These are phyloP conservation scores for Ogataea paraovalis DNA, from an alignment of 805 yeast species.

Conservation along the genomic window DNA sequence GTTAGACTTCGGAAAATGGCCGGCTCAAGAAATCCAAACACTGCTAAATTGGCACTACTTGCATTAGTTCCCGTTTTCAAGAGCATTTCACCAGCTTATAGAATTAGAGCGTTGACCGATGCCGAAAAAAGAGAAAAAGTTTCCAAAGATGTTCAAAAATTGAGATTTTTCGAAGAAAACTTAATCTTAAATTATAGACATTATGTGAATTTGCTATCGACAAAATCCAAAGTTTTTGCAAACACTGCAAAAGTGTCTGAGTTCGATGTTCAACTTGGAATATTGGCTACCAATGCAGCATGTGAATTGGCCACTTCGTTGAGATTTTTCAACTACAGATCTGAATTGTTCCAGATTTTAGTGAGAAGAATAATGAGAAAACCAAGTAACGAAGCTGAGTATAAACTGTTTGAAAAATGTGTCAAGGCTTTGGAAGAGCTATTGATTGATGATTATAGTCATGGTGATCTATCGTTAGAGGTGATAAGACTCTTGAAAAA, in stretches of 20 bases:
- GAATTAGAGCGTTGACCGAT: constrained; percentile 78
- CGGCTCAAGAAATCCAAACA: constrained; percentile 58
- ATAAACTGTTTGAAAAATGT: constrained; percentile 52
- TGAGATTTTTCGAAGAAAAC: constrained; percentile 78
- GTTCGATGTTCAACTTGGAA: constrained; percentile 43
- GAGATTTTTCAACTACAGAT: constrained; percentile 75
- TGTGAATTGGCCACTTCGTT: constrained; percentile 69
- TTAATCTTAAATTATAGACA: constrained; percentile 64
- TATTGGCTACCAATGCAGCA: constrained; percentile 67
- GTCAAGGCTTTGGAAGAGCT: constrained; percentile 63
- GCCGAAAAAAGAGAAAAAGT: constrained; percentile 79
- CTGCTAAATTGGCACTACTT: constrained; percentile 66
- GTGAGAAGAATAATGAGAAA: constrained; percentile 63
- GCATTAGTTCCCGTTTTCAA: constrained; percentile 84
- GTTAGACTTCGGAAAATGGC: constrained; percentile 70
- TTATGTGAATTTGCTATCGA: constrained; percentile 56
- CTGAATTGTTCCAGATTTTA: constrained; percentile 65
- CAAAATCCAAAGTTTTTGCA: constrained; percentile 32
- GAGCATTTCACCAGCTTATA: constrained; percentile 81
- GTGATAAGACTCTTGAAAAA: constrained; percentile 64
- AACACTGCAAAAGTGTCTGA: constrained; percentile 26
- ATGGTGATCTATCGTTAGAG: constrained; percentile 78
- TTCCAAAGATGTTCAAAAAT: constrained; percentile 71
- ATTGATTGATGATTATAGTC: constrained; percentile 69
- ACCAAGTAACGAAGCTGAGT: constrained; percentile 46